Evolutionary conservation across 2,329 filamentous ascomycete genomes (phyloP), one percentile per base, ranked within the genome.

Genomic region (Pseudogymnoascus sp.): DNA sequence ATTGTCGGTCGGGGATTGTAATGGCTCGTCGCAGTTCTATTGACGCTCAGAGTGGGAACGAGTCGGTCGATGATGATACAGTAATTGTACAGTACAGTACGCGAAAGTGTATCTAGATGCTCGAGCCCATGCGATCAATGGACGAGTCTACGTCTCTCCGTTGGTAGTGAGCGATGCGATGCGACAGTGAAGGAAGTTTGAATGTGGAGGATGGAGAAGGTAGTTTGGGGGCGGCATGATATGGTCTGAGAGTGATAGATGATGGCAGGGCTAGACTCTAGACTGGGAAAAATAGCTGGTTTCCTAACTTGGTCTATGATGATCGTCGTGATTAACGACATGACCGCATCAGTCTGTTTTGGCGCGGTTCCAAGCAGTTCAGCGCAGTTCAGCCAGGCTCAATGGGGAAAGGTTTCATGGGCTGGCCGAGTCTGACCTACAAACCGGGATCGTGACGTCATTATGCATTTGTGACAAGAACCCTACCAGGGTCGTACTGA

Each of bases 221-320:
- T 50, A 50, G 43, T 25, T 28, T 30, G 25, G n/a, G 25, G 25
- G 47, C 12, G 47, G 28, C 25, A 54, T 20, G 47, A 34, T 34
- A 54, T 34, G 28, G 6, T 54, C 47, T 34, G 47, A 20, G 47
- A 4, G 16, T 32, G 47, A 54, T 32, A 54, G 16, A 32, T 32
- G 47, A 32, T 32, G 47, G 47, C 47, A 32, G 47, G 25, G 47
- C 47, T 54, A 32, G 47, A 32, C 47, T 54, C 47, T 54, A 32
- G 28, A 54, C 47, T 34, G 28, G 47, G 47, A 54, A 54, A 14
- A 54, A 34, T 54, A 54, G 47, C 47, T 54, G 47, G 47, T 34
- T 20, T 54, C 47, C 28, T 20, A 54, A 34, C 47, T 50, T 54
- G 47, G 47, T 34, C 47, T 20, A 54, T 54, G 47, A 54, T 54